phyloP scores from a whole-genome alignment of 345 rosid species.

The Toxicodendron radicans region DNA sequence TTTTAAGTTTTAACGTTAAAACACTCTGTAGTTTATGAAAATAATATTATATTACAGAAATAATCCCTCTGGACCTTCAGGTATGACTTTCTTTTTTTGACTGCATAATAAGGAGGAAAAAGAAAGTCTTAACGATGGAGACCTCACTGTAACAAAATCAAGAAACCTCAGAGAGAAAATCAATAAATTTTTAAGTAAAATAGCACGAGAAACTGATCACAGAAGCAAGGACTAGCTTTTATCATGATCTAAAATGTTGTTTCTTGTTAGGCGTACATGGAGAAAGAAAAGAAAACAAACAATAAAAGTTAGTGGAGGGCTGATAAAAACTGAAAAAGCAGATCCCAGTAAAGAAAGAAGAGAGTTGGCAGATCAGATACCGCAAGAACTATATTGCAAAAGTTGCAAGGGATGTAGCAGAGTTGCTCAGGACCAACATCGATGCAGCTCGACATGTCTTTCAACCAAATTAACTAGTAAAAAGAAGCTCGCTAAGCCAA shows the following conservation, averaged over 20 bases:
- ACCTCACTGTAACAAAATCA: slow-evolving; percentile 44
- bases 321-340: slow-evolving; percentile 8
- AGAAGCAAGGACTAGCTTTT: slow-evolving; percentile 28
- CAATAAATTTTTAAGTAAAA: slow-evolving; percentile 13
- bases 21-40: slow-evolving; percentile 8
- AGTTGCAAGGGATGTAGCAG: slow-evolving; percentile 99
- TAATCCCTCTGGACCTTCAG: slow-evolving; percentile 20
- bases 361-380: slow-evolving; percentile 41
- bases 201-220: slow-evolving; percentile 28
- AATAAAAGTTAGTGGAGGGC: not conserved
- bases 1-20: slow-evolving; percentile 31
- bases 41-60: not conserved
- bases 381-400: slow-evolving; percentile 98
- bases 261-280: slow-evolving; percentile 28
- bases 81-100: slow-evolving; percentile 45
- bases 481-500: slow-evolving; percentile 24
- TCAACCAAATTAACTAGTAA: slow-evolving; percentile 14
- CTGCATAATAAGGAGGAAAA: slow-evolving; percentile 43
- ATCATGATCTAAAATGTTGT: slow-evolving; percentile 29
- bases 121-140: slow-evolving; percentile 45
- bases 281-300: slow-evolving; percentile 17
- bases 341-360: slow-evolving; percentile 33
- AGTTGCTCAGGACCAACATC: slow-evolving; percentile 69
- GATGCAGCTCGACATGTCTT: slow-evolving; percentile 44
- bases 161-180: slow-evolving; percentile 26